phyloP scores from a whole-genome alignment of 1,284 basidiomycete species.

The Grifola frondosa region DNA sequence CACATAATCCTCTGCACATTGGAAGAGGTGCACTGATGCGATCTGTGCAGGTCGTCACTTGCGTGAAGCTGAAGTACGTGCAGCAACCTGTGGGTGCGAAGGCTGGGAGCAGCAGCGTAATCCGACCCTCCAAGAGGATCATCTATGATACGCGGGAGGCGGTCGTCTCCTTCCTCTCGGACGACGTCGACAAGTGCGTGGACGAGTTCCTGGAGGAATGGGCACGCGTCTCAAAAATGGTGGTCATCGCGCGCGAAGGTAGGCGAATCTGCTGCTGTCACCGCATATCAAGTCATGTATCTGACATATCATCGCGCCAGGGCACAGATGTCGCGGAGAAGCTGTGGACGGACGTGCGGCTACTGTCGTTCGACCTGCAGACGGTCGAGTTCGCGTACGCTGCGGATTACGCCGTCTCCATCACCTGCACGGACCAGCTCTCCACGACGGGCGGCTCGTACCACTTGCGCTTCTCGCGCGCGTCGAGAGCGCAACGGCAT shows the following conservation, averaged over 20 bases:
- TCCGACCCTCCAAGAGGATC: constrained; percentile 78
- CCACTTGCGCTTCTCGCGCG: constrained; percentile 69
- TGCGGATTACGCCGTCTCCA: constrained; percentile 67
- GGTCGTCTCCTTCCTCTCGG: constrained; percentile 82
- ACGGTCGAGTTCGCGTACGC: constrained; percentile 87
- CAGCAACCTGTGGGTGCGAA: constrained; percentile 78
- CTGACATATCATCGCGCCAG: constrained; percentile 45
- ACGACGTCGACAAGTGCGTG: constrained; percentile 84
- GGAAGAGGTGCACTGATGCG: constrained; percentile 10
- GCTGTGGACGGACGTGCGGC: constrained; percentile 68
- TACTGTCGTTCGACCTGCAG: constrained; percentile 85
- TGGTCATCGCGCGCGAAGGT: constrained; percentile 88
- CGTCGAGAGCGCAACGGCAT: constrained; percentile 9
- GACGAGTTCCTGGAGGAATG: constrained; percentile 88
- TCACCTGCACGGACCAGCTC: constrained; percentile 72
- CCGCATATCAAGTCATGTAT: background rate
- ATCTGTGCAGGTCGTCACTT: constrained; percentile 66
- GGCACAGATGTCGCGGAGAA: constrained; percentile 73
- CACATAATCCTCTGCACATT: constrained; percentile 2
- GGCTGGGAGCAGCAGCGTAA: constrained; percentile 59
- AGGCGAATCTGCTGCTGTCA: constrained; percentile 16
- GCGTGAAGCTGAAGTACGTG: constrained; percentile 85
- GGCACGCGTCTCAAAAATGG: constrained; percentile 89
- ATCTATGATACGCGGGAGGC: constrained; percentile 85
- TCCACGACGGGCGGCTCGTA: constrained; percentile 64